Conservation (phyloP, 2,329 filamentous ascomycete species). For the Hypomyces rosellus region DNA sequence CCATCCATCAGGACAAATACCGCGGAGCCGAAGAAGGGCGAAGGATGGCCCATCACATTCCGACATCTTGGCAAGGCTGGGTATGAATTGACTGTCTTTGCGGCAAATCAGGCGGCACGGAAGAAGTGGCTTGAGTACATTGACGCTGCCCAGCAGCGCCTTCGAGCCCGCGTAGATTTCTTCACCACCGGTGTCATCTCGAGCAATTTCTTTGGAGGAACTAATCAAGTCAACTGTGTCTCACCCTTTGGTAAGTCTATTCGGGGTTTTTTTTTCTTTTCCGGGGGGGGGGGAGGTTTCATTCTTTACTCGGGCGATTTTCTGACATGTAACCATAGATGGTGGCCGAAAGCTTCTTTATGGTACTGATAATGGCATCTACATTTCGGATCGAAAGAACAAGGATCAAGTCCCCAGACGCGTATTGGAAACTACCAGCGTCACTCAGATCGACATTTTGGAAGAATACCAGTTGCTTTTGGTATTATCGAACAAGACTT, state of each 20-base stretch:
- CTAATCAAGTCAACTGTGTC: conserved; percentile 89
- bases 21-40: conserved; percentile 53
- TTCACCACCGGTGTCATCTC: conserved; percentile 67
- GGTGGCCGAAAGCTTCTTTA: conserved; percentile 91
- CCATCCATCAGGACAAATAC: conserved; percentile 44
- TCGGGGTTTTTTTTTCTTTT: not conserved
- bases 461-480: conserved; percentile 91
- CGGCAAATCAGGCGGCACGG: conserved; percentile 74
- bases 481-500: conserved; percentile 86
- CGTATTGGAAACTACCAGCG: conserved; percentile 77
- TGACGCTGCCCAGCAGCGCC: conserved; percentile 78
- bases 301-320: not conserved
- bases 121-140: conserved; percentile 98
- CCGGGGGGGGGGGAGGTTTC: too few species aligned
- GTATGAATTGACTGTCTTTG: conserved; percentile 86
- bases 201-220: conserved; percentile 51
- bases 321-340: conserved; percentile 45
- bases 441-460: conserved; percentile 92
- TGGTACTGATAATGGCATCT: conserved; percentile 91
- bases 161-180: conserved; percentile 84
- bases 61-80: conserved; percentile 91
- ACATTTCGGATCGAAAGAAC: conserved; percentile 81
- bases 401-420: conserved; percentile 76
- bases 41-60: conserved; percentile 93
- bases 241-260: conserved; percentile 71